These are phyloP conservation scores for Torrubiellomyces zombiae DNA, from an alignment of 2,329 filamentous ascomycete genomes.

Conservation along the genomic window DNA sequence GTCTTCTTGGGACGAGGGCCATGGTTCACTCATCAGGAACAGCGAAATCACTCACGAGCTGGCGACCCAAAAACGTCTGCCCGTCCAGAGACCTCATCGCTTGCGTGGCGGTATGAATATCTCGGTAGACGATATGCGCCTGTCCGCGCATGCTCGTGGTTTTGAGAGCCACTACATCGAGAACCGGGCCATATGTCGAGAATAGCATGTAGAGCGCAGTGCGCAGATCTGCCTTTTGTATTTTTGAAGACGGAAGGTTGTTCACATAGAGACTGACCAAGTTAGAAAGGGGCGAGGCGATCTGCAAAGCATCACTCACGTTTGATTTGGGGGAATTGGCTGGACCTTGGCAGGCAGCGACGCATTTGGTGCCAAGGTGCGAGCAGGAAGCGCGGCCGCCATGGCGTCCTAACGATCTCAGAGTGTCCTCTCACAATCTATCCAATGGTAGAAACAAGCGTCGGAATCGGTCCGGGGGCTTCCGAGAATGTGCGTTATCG, in stretches of 20 bases:
- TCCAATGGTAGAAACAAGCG: too few species aligned
- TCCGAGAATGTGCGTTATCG: too few species aligned
- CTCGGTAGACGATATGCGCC: constrained; percentile 80
- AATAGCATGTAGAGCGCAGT: constrained; percentile 85
- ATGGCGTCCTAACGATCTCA: constrained; percentile 12
- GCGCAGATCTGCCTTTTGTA: constrained; percentile 76
- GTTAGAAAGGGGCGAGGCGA: constrained; percentile 2
- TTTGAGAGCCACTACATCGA: constrained; percentile 82
- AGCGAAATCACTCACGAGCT: constrained; percentile 47
- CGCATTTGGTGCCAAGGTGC: constrained; percentile 22
- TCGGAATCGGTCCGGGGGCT: too few species aligned
- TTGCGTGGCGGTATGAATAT: constrained; percentile 81
- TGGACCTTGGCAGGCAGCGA: constrained; percentile 33
- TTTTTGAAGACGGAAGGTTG: constrained; percentile 72
- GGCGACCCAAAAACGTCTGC: constrained; percentile 67
- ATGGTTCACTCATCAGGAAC: not conserved
- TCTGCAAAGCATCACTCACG: constrained; percentile 30
- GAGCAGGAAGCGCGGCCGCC: constrained; percentile 21
- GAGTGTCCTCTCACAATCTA: too few species aligned
- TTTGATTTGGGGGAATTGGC: constrained; percentile 54
- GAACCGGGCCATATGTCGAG: constrained; percentile 78
- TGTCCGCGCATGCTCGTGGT: constrained; percentile 89
- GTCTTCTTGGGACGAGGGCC: not conserved
- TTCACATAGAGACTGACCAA: constrained; percentile 63
- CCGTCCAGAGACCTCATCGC: constrained; percentile 82